Percentiles rank a stretch among this genome's conserved stretches.
These are phyloP conservation scores for Cyathus striatus DNA, from an alignment of 768 basidiomycete species.

Conservation along the genomic window DNA sequence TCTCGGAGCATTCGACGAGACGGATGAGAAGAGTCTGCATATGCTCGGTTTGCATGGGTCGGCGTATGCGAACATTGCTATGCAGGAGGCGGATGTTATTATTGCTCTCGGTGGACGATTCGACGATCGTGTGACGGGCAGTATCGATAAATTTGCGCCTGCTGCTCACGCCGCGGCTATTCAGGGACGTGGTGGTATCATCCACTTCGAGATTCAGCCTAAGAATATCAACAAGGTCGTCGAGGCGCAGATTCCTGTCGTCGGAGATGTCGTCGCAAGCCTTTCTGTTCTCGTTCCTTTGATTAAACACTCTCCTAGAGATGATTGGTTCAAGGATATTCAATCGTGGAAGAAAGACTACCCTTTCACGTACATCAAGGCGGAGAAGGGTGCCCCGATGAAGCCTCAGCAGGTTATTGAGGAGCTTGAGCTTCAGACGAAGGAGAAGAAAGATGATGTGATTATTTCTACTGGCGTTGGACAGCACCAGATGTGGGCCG, in stretches of 20 bases:
- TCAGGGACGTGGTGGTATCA: slow-evolving; percentile 89
- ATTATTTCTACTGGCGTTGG: slow-evolving; percentile 93
- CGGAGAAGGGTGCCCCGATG: slow-evolving; percentile 58
- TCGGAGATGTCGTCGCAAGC: slow-evolving; percentile 89
- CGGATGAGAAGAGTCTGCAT: slow-evolving; percentile 78
- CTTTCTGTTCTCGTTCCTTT: slow-evolving; percentile 77
- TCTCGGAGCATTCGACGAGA: slow-evolving; percentile 93
- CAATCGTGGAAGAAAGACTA: slow-evolving; percentile 79
- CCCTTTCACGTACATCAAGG: slow-evolving; percentile 84
- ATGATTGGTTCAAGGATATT: slow-evolving; percentile 82
- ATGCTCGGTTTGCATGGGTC: slow-evolving; percentile 99
- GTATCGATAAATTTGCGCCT: slow-evolving; percentile 84
- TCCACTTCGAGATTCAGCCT: slow-evolving; percentile 97
- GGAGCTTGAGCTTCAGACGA: slow-evolving; percentile 81
- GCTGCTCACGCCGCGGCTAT: slow-evolving; percentile 82
- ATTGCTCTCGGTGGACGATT: slow-evolving; percentile 96
- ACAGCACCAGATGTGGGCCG: slow-evolving; percentile 99
- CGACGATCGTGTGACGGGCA: slow-evolving; percentile 97
- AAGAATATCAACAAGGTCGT: slow-evolving; percentile 99
- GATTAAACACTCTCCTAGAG: slow-evolving; percentile 59
- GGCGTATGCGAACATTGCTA: slow-evolving; percentile 95
- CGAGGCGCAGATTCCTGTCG: slow-evolving; percentile 87
- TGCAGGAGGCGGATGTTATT: slow-evolving; percentile 96
- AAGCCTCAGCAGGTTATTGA: slow-evolving; percentile 98
- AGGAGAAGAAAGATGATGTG: slow-evolving; percentile 78